Base-by-base conservation (phyloP, 371 early-diverging fungal species). In the Apophysomyces ossiformis region DNA sequence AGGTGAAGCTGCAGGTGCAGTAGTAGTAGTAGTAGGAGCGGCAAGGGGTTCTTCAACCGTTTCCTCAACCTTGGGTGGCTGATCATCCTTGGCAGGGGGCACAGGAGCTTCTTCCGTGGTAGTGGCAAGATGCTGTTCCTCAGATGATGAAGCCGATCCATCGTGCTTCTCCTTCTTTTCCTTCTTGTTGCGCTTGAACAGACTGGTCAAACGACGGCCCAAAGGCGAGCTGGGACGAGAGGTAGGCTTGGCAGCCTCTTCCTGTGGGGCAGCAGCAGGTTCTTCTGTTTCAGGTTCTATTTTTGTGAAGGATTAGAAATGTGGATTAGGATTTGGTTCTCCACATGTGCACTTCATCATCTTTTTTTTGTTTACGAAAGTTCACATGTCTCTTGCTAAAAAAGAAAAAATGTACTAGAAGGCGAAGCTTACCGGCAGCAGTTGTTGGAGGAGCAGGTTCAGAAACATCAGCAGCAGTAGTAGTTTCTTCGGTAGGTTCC, bases 351-450 rank as follows among this genome's bases (percentile, higher is more conserved):
- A 5, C 8, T 13, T 41, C 8, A 41, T 41, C 41, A 1, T 41
- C 8, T 8, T 41, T 13, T 13, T 41, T 41, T 41, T 41, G 8
- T 8, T 41, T 41, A 41, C 41, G 5, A 1, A 5, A 11, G 41
- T 41, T 13, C 41, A 41, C 41, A 41, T 41, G 41, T 41, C 8
- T 8, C 5, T 11, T 11, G 8, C 41, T 1, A 5, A 41, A 41
- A 11, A 41, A 1, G 5, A 8, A 8, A 41, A 41, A 41, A 4
- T 12, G 41, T 41, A 41, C 11, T 11, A 4, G 6, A 64, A 67
- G 13, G 5, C 8, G 13, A 41, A 41, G 65, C 65, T 68, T 71
- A 71, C 72, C 69, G 65, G 67, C 67, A 66, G 67, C 58, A 44
- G 32, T 26, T 2, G 32, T 26, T 2, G 32, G 32, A 26, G 63